Percentiles rank a stretch among this genome's conserved stretches.
phyloP scores from a whole-genome alignment of 1,284 basidiomycete species.

The Ustilago hordei region DNA sequence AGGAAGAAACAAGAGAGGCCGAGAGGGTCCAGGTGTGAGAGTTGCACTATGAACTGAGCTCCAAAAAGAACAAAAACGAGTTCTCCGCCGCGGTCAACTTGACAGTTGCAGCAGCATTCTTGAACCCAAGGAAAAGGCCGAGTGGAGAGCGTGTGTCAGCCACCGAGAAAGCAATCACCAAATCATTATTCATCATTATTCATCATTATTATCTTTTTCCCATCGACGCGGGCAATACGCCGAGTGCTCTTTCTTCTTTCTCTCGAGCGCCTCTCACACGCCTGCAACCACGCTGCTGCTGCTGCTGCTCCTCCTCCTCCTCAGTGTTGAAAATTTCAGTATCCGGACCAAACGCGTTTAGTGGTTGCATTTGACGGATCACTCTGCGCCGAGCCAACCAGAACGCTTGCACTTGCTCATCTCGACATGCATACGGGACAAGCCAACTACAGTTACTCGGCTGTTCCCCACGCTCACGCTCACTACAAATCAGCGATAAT shows the following conservation, averaged over 20 bases:
- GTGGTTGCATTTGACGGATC: conserved; percentile 14
- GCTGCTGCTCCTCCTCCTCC: neutral
- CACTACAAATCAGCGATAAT: neutral
- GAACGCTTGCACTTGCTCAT: conserved; percentile 1
- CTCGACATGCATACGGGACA: neutral
- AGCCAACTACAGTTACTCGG: neutral
- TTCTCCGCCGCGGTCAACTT: no score
- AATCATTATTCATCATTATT: neutral
- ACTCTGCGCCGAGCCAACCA: conserved; percentile 35
- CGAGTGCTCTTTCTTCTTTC: neutral
- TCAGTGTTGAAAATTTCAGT: neutral
- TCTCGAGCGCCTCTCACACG: neutral
- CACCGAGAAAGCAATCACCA: neutral
- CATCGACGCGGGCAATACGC: conserved; percentile 3
- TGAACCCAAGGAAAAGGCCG: conserved; percentile 4
- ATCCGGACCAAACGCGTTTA: conserved; percentile 8
- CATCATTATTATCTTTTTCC: neutral
- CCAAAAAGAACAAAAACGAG: neutral
- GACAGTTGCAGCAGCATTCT: neutral
- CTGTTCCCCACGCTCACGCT: neutral
- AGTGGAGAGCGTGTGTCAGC: neutral
- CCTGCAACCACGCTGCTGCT: neutral
- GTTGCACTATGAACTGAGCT: neutral
- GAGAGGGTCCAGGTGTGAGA: conserved; percentile 7
- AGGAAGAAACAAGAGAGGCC: neutral